Evolutionary conservation across 768 basidiomycete species (phyloP).

Genomic region (Trametes punicea): DNA sequence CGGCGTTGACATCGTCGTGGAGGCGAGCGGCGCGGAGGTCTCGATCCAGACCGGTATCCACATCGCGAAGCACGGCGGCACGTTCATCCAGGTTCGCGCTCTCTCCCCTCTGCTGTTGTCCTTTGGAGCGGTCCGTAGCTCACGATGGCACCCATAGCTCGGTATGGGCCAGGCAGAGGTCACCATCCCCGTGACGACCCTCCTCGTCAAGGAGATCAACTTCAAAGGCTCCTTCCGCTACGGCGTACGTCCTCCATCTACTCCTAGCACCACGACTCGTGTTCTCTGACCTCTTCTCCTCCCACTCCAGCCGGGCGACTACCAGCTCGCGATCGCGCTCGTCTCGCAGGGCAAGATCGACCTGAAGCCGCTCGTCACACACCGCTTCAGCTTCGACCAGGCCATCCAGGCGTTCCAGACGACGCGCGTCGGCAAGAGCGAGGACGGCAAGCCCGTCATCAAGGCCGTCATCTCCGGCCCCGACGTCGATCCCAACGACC

Average conservation of each 20-base stretch:
- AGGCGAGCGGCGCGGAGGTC: conserved; percentile 90
- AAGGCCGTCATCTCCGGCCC: conserved; percentile 89
- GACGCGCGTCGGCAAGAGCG: conserved; percentile 74
- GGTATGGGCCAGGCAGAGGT: conserved; percentile 84
- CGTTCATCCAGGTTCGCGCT: conserved; percentile 56
- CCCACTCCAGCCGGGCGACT: conserved; percentile 67
- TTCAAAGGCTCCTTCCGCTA: conserved; percentile 94
- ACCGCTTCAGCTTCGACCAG: conserved; percentile 78
- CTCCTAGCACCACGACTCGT: background rate
- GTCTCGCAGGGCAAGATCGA: conserved; percentile 80
- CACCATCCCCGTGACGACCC: conserved; percentile 62
- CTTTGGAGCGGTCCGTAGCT: background rate
- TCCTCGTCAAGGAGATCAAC: conserved; percentile 75
- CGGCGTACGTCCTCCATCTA: conserved; percentile 44
- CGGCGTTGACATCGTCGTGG: conserved; percentile 82
- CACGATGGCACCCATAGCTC: conserved; percentile 44
- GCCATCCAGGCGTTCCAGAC: conserved; percentile 80
- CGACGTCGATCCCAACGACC: conserved; percentile 46
- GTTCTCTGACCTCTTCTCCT: background rate
- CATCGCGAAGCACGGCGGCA: conserved; percentile 74
- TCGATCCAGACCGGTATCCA: conserved; percentile 86
- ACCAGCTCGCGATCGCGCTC: conserved; percentile 80
- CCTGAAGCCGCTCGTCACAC: conserved; percentile 85
- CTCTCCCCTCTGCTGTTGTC: background rate
- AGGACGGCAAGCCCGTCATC: conserved; percentile 85